phyloP scores from a whole-genome alignment of 2,329 filamentous ascomycete species.

The Thyridium curvatum region DNA sequence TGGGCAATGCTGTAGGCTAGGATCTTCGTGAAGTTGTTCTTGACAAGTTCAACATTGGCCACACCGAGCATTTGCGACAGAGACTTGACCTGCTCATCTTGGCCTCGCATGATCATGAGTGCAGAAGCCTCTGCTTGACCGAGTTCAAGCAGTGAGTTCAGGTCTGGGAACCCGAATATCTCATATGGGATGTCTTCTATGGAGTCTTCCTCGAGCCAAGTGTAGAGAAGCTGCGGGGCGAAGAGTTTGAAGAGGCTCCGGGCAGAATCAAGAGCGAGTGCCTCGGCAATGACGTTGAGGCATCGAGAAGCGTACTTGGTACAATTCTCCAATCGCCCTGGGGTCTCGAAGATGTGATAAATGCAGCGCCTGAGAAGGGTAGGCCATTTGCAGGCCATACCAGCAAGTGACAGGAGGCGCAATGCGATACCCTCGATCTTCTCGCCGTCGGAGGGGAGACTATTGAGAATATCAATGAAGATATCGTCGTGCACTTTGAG shows the following conservation, averaged over 20 bases:
- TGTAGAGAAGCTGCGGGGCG: constrained; percentile 81
- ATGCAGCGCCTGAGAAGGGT: constrained; percentile 81
- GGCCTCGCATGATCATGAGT: constrained; percentile 75
- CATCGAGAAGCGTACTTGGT: constrained; percentile 67
- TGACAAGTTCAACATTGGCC: constrained; percentile 52
- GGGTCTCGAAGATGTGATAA: constrained; percentile 91
- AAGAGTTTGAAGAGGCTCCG: constrained; percentile 76
- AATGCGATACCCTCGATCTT: constrained; percentile 80
- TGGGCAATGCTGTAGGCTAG: constrained; percentile 80
- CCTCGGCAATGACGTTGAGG: constrained; percentile 57
- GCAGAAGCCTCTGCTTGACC: constrained; percentile 73
- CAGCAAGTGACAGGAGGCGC: constrained; percentile 68
- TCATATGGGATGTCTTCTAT: constrained; percentile 71
- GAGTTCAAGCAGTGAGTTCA: constrained; percentile 63
- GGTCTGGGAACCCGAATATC: constrained; percentile 72
- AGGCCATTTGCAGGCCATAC: constrained; percentile 76
- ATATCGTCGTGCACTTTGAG: constrained; percentile 77
- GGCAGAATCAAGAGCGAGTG: constrained; percentile 58
- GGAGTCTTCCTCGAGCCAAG: constrained; percentile 68
- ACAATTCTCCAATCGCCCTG: constrained; percentile 62
- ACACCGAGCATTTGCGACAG: constrained; percentile 53
- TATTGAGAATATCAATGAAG: constrained; percentile 76
- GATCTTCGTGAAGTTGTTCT: constrained; percentile 66
- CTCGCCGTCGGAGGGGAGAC: constrained; percentile 65
- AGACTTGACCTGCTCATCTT: constrained; percentile 54